These are phyloP conservation scores for Trichoderma gracile DNA, from an alignment of 2,329 filamentous ascomycete genomes.

Conservation along the genomic window DNA sequence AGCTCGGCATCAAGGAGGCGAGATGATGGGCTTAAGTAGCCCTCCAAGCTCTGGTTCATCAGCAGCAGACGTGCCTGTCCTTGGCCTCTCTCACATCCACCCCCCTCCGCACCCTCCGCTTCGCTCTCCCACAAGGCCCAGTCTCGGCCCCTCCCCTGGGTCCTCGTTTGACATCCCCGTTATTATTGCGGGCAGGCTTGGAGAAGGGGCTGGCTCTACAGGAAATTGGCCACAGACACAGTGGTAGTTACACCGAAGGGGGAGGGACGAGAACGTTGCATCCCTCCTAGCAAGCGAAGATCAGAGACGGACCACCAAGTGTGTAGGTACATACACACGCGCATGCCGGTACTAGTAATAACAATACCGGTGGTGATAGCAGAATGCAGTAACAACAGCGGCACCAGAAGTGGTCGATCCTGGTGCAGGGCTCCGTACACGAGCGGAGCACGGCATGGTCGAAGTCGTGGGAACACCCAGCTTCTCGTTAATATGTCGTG, in stretches of 20 bases:
- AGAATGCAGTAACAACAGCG: neutral
- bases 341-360: neutral
- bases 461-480: neutral
- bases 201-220: neutral
- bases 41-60: neutral
- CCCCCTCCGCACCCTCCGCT: neutral
- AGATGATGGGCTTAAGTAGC: slow-evolving; percentile 30
- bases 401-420: slow-evolving; percentile 9
- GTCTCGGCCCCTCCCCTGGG: neutral
- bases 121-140: neutral
- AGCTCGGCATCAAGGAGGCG: slow-evolving; percentile 19
- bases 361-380: neutral
- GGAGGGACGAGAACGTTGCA: neutral
- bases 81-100: neutral
- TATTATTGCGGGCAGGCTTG: slow-evolving; percentile 1
- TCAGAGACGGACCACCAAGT: neutral
- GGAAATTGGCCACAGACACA: slow-evolving; percentile 29
- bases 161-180: neutral
- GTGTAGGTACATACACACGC: neutral
- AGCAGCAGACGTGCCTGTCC: neutral
- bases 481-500: neutral
- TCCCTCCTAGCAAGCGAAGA: slow-evolving; percentile 14
- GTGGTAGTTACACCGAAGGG: slow-evolving; percentile 10
- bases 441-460: slow-evolving; percentile 15
- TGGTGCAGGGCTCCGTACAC: slow-evolving; percentile 10